Evolutionary conservation across 345 rosid genomes (phyloP).

Genomic region (Eucalyptus victrix): DNA sequence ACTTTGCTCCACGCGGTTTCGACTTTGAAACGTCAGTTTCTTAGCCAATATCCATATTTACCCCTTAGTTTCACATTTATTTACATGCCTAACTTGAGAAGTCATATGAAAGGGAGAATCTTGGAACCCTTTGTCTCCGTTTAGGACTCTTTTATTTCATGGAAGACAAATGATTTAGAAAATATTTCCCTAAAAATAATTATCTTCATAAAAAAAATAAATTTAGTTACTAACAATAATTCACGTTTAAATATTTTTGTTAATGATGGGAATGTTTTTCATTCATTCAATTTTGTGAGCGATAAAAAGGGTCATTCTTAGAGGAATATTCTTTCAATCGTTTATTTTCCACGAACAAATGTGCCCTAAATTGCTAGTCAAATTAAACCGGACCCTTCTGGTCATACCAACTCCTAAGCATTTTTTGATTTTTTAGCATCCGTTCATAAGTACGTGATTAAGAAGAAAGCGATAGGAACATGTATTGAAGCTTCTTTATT

Average conservation of each 20-base stretch:
- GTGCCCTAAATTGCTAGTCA: not conserved
- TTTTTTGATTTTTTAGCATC: not conserved
- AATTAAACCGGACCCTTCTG: not conserved
- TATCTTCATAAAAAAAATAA: not conserved
- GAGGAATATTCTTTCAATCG: not conserved
- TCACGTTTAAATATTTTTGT: not conserved
- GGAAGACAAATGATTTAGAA: not conserved
- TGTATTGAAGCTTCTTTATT: not conserved
- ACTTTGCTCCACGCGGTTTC: not conserved
- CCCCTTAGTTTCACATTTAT: not conserved
- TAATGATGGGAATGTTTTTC: not conserved
- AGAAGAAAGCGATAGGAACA: not conserved
- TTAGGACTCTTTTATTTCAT: not conserved
- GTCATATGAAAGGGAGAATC: not conserved
- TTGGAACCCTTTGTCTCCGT: not conserved
- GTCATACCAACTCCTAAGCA: not conserved
- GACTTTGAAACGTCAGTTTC: not conserved
- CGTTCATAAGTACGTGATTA: not conserved
- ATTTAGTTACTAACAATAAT: not conserved
- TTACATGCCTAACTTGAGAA: not conserved
- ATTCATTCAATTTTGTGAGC: accelerated
- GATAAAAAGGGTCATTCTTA: not conserved
- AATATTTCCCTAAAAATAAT: not conserved
- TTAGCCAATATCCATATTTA: not conserved
- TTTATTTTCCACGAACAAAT: not conserved